phyloP scores from a whole-genome alignment of 768 basidiomycete genomes.

The Lactifluus volemus region DNA sequence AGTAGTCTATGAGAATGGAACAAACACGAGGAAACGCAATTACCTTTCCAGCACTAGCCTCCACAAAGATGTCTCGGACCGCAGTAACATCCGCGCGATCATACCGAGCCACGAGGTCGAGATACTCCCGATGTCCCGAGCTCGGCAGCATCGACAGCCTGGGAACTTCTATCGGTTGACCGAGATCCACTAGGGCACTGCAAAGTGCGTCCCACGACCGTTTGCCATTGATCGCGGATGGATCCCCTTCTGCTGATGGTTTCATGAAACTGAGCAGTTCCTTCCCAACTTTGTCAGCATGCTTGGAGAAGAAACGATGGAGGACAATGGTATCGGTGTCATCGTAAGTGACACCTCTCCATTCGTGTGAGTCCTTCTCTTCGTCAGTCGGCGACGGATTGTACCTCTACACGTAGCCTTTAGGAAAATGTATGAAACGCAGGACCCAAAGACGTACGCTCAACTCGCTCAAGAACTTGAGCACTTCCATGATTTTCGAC shows the following conservation, averaged over 20 bases:
- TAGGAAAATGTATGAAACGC: background rate
- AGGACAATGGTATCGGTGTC: slow-evolving; percentile 78
- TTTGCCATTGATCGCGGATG: slow-evolving; percentile 54
- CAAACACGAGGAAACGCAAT: slow-evolving; percentile 8
- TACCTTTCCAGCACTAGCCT: slow-evolving; percentile 41
- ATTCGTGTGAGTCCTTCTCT: slow-evolving; percentile 55
- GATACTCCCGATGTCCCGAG: slow-evolving; percentile 51
- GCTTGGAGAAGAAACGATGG: slow-evolving; percentile 77
- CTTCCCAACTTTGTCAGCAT: slow-evolving; percentile 82
- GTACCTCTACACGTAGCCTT: slow-evolving; percentile 33
- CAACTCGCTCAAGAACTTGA: slow-evolving; percentile 67
- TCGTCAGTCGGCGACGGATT: slow-evolving; percentile 34
- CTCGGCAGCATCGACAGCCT: slow-evolving; percentile 42
- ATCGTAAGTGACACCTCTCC: slow-evolving; percentile 69
- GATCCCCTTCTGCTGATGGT: slow-evolving; percentile 45
- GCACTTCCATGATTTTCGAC: slow-evolving; percentile 62
- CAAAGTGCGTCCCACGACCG: slow-evolving; percentile 81
- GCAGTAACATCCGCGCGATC: slow-evolving; percentile 49
- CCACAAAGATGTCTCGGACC: slow-evolving; percentile 59
- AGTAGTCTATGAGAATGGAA: background rate
- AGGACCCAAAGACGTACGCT: slow-evolving; percentile 38
- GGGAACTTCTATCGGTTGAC: slow-evolving; percentile 59
- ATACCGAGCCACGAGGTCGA: slow-evolving; percentile 58
- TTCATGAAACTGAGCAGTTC: slow-evolving; percentile 69
- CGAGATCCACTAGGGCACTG: slow-evolving; percentile 69